A percentile compares a stretch with the other conserved stretches of the same genome.
Conservation (phyloP, 164 flowering plant species). For the Nymphaea colorata region DNA sequence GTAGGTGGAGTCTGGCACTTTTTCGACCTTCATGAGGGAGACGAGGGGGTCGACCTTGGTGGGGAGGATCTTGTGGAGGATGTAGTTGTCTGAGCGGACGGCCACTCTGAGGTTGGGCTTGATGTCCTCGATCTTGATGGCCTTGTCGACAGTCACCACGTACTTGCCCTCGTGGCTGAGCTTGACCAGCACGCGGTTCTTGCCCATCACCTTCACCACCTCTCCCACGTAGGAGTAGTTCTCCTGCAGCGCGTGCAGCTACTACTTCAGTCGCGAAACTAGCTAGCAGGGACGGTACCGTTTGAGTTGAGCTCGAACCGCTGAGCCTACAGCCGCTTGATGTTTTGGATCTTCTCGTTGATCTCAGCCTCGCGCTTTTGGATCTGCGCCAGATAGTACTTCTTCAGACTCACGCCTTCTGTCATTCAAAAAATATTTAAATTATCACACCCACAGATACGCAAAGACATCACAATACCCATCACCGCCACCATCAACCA, state of each 20-base stretch:
- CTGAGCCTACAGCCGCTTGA: slow-evolving; percentile 92
- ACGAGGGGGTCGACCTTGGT: slow-evolving; percentile 97
- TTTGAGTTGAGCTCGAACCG: slow-evolving; percentile 85
- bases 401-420: slow-evolving; percentile 85
- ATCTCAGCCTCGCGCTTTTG: slow-evolving; percentile 71
- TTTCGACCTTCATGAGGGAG: slow-evolving; percentile 97
- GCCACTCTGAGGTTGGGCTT: no score
- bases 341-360: slow-evolving; percentile 70
- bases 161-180: slow-evolving; percentile 95
- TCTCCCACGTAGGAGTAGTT: slow-evolving; percentile 99
- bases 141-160: slow-evolving; percentile 93
- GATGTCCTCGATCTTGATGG: slow-evolving; percentile 88
- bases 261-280: slow-evolving; percentile 32
- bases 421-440: no score
- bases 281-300: slow-evolving; percentile 20
- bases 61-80: slow-evolving; percentile 90
- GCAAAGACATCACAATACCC: no score
- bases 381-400: slow-evolving; percentile 74
- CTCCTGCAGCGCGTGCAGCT: slow-evolving; percentile 88
- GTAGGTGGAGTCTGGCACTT: slow-evolving; percentile 97
- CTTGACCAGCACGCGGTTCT: slow-evolving; percentile 88
- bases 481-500: no score
- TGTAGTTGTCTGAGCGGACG: no score
- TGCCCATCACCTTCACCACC: slow-evolving; percentile 99
- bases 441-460: no score